Evolutionary conservation across 768 basidiomycete species (phyloP), one percentile per base, ranked within the genome.

Genomic region (Glaciozyma martinii): DNA sequence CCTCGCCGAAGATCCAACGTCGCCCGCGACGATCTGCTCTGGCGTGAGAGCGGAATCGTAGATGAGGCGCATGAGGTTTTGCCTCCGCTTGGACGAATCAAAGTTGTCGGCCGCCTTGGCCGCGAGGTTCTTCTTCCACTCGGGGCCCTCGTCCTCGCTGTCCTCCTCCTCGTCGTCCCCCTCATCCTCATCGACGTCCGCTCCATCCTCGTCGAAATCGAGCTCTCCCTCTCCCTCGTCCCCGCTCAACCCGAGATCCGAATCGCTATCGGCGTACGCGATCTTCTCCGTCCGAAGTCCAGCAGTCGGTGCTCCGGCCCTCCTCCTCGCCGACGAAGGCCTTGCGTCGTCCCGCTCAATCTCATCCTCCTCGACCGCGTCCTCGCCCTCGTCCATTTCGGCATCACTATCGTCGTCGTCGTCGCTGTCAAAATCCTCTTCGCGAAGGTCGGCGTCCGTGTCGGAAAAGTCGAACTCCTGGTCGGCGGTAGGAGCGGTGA

Each of bases 11-110:
- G 53, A 23, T 12, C 32, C 53, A 23, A 71, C 73, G 62, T 76
- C 75, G 10, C 82, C 83, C 2, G 75, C 73, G 1, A 86, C 73
- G 47, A 93, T 84, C 72, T 89, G 81, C 61, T 82, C 80, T 0
- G 90, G 86, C 5, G 86, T 82, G 16, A 90, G 80, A 6, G 80
- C 75, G 52, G 82, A 82, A 46, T 81, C 80, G 76, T 97, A 97
- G 59, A 97, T 89, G 54, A 94, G 82, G 59, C 85, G 85, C 73
- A 85, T 89, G 84, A 91, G 88, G 74, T 94, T 84, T 71, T 82
- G 84, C 65, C 81, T 80, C 44, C 80, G 79, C 13, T 76, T 78
- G 30, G 77, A 71, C 0, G 75, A 71, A 2, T 79, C 76, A 55
- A 82, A 81, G 25, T 79, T 74, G 18, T 78, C 78, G 15, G 78